Evolutionary conservation across 2,329 filamentous ascomycete species (phyloP).

Genomic region (Fusarium fracticaudum): DNA sequence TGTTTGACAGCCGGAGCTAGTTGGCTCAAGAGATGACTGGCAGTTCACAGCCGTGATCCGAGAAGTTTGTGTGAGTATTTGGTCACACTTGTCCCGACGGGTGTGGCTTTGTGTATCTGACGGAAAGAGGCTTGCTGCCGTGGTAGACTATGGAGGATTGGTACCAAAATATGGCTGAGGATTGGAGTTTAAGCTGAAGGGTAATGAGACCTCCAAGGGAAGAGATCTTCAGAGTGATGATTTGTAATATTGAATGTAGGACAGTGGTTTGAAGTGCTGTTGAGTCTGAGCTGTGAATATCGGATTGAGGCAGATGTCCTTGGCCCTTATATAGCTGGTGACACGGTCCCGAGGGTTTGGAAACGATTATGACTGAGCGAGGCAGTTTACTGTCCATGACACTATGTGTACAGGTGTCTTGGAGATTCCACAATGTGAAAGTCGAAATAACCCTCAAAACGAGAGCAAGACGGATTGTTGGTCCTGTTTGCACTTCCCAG

Average conservation of each 20-base stretch:
- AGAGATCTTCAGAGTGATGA: neutral
- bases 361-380: slow-evolving; percentile 34
- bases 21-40: slow-evolving; percentile 27
- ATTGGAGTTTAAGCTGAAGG: neutral
- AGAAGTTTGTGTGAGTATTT: slow-evolving; percentile 38
- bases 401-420: slow-evolving; percentile 41
- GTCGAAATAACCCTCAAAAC: slow-evolving; percentile 42
- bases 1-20: slow-evolving; percentile 16
- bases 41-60: slow-evolving; percentile 34
- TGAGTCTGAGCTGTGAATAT: slow-evolving; percentile 33
- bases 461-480: slow-evolving; percentile 40
- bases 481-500: slow-evolving; percentile 37
- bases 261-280: slow-evolving; percentile 16
- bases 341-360: slow-evolving; percentile 41
- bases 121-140: slow-evolving; percentile 34
- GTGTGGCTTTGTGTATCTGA: slow-evolving; percentile 32
- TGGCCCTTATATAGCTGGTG: slow-evolving; percentile 44
- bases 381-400: slow-evolving; percentile 43
- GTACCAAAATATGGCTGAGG: slow-evolving; percentile 3
- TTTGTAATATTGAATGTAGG: neutral
- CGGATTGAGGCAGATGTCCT: slow-evolving; percentile 22
- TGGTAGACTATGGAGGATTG: slow-evolving; percentile 8
- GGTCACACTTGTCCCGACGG: slow-evolving; percentile 35
- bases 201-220: neutral
- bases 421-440: slow-evolving; percentile 40